These are phyloP conservation scores for Fraxinus floribunda DNA, from an alignment of 305 asterid species.

Conservation along the genomic window DNA sequence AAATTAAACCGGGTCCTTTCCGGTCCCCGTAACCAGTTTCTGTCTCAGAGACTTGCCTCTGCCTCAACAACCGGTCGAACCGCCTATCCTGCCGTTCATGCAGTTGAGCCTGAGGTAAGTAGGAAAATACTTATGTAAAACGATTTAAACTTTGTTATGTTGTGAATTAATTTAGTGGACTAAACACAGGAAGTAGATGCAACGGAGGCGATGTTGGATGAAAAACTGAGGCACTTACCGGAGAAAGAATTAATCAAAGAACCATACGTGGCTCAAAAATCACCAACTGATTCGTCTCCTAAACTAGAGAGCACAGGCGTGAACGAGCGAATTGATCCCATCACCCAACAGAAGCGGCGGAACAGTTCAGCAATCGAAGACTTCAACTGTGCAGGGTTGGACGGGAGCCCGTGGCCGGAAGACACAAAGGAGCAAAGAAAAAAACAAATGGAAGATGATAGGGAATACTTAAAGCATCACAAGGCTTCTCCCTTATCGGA, in stretches of 20 bases:
- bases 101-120: conserved; percentile 63
- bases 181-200: conserved; percentile 40
- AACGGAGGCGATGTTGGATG: conserved; percentile 32
- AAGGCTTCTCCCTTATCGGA: conserved; percentile 71
- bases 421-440: conserved; percentile 28
- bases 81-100: conserved; percentile 62
- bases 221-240: conserved; percentile 28
- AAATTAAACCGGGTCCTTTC: conserved; percentile 29
- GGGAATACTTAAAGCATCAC: conserved; percentile 51
- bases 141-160: neutral
- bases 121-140: neutral
- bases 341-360: conserved; percentile 49
- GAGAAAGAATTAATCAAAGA: conserved; percentile 25
- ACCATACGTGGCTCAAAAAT: conserved; percentile 38
- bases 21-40: neutral
- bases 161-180: neutral
- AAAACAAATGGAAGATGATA: conserved; percentile 46
- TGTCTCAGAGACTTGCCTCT: conserved; percentile 22
- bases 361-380: conserved; percentile 9
- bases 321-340: conserved; percentile 43
- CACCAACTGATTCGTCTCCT: conserved; percentile 37
- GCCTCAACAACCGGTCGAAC: conserved; percentile 46
- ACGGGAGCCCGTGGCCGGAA: conserved; percentile 59
- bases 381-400: conserved; percentile 50
- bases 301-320: conserved; percentile 47